A percentile compares a stretch with the other conserved stretches of the same genome.
These are phyloP conservation scores for Dipodascus albidus DNA, from an alignment of 805 yeast species.

Conservation along the genomic window DNA sequence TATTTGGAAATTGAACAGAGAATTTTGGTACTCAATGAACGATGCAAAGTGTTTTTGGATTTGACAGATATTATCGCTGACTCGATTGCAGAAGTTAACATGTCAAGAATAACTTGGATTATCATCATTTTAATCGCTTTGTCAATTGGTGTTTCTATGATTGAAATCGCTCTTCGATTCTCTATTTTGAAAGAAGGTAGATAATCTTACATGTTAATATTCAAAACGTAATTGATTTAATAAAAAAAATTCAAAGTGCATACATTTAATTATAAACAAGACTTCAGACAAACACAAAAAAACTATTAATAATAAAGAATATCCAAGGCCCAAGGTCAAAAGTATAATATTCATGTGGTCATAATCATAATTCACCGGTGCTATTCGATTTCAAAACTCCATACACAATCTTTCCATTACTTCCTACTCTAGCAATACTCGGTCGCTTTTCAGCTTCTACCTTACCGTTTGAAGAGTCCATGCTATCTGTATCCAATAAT, in stretches of 20 bases:
- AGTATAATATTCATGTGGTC: not conserved
- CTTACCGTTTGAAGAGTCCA: not conserved
- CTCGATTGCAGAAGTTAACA: conserved; percentile 85
- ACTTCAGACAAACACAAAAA: not conserved
- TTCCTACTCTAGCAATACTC: not conserved
- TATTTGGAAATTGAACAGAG: conserved; percentile 92
- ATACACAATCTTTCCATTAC: not conserved
- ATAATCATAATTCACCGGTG: not conserved
- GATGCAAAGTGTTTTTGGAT: conserved; percentile 89
- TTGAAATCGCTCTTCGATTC: conserved; percentile 57
- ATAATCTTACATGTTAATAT: not conserved
- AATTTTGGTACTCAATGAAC: conserved; percentile 83
- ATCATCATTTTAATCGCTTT: conserved; percentile 72
- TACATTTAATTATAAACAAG: not conserved
- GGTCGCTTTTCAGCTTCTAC: not conserved
- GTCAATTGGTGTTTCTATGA: conserved; percentile 63
- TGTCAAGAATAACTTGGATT: conserved; percentile 85
- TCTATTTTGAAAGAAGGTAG: conserved; percentile 31
- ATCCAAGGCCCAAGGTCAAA: not conserved
- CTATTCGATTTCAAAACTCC: not conserved
- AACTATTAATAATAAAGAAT: not conserved
- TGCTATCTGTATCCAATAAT: not conserved
- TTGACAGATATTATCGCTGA: conserved; percentile 89
- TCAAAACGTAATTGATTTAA: too few species aligned
- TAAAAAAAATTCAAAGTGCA: too few species aligned